A percentile compares a stretch with the other conserved stretches of the same genome.
Conservation (phyloP, 2,329 filamentous ascomycete genomes). For the Trichoderma gracile region DNA sequence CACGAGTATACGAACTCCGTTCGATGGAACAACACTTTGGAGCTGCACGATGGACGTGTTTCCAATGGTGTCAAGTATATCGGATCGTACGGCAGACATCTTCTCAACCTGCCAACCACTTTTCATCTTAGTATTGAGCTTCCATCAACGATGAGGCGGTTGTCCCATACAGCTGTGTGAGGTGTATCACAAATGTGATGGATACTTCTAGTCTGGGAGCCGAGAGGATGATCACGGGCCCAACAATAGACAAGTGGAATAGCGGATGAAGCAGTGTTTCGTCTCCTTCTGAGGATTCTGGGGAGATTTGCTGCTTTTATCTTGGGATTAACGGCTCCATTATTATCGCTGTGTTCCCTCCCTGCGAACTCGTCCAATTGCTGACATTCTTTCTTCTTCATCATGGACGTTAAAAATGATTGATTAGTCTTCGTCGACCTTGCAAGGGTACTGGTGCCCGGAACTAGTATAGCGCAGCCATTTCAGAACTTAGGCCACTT, state of each 20-base stretch:
- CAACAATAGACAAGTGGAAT: no score
- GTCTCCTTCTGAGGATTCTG: no score
- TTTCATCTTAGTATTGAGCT: not conserved
- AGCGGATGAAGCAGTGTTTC: no score
- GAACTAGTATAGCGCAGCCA: not conserved
- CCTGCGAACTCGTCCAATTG: not conserved
- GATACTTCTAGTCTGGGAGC: no score
- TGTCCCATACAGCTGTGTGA: no score
- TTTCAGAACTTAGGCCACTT: not conserved
- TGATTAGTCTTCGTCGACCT: not conserved
- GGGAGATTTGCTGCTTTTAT: no score
- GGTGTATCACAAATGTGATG: no score
- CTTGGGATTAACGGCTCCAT: no score
- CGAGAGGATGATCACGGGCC: no score
- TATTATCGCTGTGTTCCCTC: not conserved
- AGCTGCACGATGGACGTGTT: constrained; percentile 15
- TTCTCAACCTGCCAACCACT: no score
- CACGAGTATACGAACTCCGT: constrained; percentile 9
- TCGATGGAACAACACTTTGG: not conserved
- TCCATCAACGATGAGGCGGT: no score
- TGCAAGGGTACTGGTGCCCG: constrained; percentile 13
- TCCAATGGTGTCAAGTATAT: constrained; percentile 15
- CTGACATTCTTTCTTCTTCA: not conserved
- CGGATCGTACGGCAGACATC: not conserved
- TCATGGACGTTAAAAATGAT: not conserved